Evolutionary conservation across 2,329 filamentous ascomycete genomes (phyloP), one percentile per base, ranked within the genome.

Genomic region (Coniosporium tulheliwenetii): DNA sequence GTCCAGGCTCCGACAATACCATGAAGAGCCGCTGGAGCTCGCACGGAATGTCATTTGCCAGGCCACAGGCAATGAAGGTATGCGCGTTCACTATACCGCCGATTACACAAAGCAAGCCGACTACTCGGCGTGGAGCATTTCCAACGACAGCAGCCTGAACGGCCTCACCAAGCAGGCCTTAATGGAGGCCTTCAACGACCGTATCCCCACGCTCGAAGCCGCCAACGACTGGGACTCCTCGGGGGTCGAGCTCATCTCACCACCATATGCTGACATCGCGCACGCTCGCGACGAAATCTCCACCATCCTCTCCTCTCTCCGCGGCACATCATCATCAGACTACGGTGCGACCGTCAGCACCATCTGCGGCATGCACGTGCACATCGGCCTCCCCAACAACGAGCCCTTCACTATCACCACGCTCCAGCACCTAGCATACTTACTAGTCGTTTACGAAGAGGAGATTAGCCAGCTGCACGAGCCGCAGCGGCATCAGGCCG

Each of bases 361-460:
- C 5, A 37, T 41, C 30, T 50, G 49, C 38, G 50, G 49, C 7
- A 32, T 52, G 10, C 51, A 53, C 38, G 45, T 52, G 4, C 51
- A 53, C 43, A 42, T 53, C 39, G 51, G 51, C 7, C 43, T 43
- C 8, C 44, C 45, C 9, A 26, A 37, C 30, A 41, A 42, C 33
- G 16, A 37, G 2, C 15, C 12, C 4, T 43, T 49, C 30, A 30
- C 40, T n/a, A n/a, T 51, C n/a, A 31, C 41, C 8, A 44, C 45
- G 1, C 41, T 52, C 8, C 48, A 51, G 26, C 42, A 51, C 33
- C 44, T 53, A 5, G 47, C 47, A 3, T 48, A 48, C 36, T 41
- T 52, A 5, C 30, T 44, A 2, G 34, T 50, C 4, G 44, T 51
- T 8, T 52, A 49, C 41, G 47, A 52, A 37, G 38, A 45, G 26